Evolutionary conservation across 2,329 filamentous ascomycete species (phyloP).

Genomic region (Colletotrichum nymphaeae): DNA sequence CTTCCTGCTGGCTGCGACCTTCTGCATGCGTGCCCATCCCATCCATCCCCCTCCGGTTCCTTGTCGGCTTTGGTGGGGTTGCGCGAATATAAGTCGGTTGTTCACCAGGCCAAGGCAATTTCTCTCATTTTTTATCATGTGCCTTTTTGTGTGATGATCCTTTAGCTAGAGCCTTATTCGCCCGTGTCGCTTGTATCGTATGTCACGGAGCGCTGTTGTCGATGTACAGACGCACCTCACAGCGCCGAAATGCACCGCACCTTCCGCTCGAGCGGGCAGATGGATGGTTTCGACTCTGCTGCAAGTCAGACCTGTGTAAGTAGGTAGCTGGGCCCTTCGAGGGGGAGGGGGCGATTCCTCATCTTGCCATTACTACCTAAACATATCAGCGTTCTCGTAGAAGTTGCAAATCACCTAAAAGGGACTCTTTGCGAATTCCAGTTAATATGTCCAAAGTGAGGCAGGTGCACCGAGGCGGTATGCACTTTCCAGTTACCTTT

Average conservation of each 20-base stretch:
- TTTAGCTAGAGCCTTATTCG: neutral
- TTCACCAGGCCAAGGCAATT: neutral
- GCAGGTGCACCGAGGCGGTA: neutral
- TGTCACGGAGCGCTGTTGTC: slow-evolving; percentile 4
- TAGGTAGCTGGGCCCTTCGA: neutral
- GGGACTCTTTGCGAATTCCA: neutral
- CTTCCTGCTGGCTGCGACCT: neutral
- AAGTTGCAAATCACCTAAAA: neutral
- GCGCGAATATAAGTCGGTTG: slow-evolving; percentile 49
- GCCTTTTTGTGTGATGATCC: slow-evolving; percentile 3
- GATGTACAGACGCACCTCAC: slow-evolving; percentile 13
- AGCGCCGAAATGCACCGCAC: neutral
- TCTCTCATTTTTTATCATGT: slow-evolving; percentile 5
- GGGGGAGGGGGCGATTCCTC: neutral
- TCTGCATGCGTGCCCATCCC: neutral
- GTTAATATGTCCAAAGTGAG: neutral
- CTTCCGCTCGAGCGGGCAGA: slow-evolving; percentile 17
- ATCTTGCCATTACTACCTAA: neutral
- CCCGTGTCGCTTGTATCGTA: slow-evolving; percentile 4
- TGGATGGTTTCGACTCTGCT: neutral
- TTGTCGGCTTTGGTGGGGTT: slow-evolving; percentile 43
- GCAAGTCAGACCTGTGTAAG: neutral
- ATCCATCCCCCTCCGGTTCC: neutral
- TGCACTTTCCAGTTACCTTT: neutral
- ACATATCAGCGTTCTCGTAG: neutral